Conservation (phyloP, 2,329 filamentous ascomycete genomes). For the Apiospora phragmitis region DNA sequence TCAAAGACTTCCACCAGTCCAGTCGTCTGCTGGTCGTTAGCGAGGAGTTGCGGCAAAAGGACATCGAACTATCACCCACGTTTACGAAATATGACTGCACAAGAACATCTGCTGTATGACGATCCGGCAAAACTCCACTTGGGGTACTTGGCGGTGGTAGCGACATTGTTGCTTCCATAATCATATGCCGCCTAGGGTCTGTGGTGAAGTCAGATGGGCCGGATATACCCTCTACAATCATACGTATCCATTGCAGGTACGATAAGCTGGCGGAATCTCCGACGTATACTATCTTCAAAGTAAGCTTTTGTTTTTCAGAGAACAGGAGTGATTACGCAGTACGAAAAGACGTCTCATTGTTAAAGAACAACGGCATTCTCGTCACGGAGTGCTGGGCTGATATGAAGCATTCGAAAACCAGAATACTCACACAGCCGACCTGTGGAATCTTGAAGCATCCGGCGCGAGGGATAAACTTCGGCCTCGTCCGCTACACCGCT, state of each 20-base stretch:
- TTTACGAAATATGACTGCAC: constrained; percentile 63
- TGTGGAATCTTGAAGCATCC: constrained; percentile 61
- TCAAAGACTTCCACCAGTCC: constrained; percentile 63
- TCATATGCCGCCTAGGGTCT: constrained; percentile 57
- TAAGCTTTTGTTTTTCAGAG: neutral
- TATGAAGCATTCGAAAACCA: neutral
- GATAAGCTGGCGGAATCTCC: constrained; percentile 64
- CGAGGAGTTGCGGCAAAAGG: neutral
- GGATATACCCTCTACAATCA: constrained; percentile 56
- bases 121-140: constrained; percentile 56
- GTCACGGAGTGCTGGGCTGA: neutral
- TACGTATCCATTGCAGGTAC: constrained; percentile 60
- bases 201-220: constrained; percentile 58
- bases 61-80: constrained; percentile 35
- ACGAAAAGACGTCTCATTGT: neutral
- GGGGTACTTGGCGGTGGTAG: constrained; percentile 45
- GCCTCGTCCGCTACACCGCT: constrained; percentile 56
- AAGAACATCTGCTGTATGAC: constrained; percentile 52
- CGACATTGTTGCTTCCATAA: constrained; percentile 54
- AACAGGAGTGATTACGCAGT: neutral
- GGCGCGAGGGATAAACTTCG: constrained; percentile 52
- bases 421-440: constrained; percentile 53
- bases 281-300: constrained; percentile 50
- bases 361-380: no score
- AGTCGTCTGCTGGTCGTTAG: constrained; percentile 47